A percentile compares a stretch with the other conserved stretches of the same genome.
These are phyloP conservation scores for Tetrapisispora iriomotensis DNA, from an alignment of 805 yeast species.

Conservation along the genomic window DNA sequence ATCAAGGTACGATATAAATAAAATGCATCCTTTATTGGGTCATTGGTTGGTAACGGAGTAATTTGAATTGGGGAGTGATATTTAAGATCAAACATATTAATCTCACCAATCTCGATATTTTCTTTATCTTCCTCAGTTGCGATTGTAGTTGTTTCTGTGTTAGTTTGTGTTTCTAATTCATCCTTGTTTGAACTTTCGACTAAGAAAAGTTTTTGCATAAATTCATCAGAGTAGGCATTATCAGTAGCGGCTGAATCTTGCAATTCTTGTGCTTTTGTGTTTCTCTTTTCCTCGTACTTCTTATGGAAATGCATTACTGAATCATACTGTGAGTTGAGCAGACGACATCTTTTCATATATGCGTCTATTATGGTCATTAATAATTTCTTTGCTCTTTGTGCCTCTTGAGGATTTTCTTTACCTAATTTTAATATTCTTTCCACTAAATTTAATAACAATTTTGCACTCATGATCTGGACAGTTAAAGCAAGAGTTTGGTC, in stretches of 20 bases:
- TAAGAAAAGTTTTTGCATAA: slow-evolving; percentile 15
- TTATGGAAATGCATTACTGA: slow-evolving; percentile 55
- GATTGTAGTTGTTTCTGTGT: slow-evolving; percentile 15
- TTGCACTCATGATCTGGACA: slow-evolving; percentile 95
- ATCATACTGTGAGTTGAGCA: slow-evolving; percentile 62
- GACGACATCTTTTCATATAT: slow-evolving; percentile 69
- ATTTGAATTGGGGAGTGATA: slow-evolving; percentile 50
- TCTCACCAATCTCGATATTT: slow-evolving; percentile 7
- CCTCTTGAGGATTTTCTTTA: slow-evolving; percentile 57
- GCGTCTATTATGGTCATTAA: slow-evolving; percentile 81
- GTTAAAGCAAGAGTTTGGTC: slow-evolving; percentile 78
- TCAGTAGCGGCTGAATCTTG: slow-evolving; percentile 27
- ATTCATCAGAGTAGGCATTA: slow-evolving; percentile 32
- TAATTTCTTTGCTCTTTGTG: slow-evolving; percentile 52
- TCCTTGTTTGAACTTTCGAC: not conserved
- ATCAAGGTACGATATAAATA: slow-evolving; percentile 78
- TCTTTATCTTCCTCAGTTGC: slow-evolving; percentile 26
- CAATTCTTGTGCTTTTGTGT: slow-evolving; percentile 36
- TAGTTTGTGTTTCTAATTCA: not conserved
- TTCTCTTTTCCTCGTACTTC: slow-evolving; percentile 37
- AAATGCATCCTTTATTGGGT: slow-evolving; percentile 79
- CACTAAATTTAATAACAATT: slow-evolving; percentile 73
- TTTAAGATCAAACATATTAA: slow-evolving; percentile 39
- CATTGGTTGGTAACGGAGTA: slow-evolving; percentile 38
- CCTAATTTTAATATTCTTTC: slow-evolving; percentile 73